Conservation (phyloP, 2,329 filamentous ascomycete genomes). For the Clarireedia monteithiana region DNA sequence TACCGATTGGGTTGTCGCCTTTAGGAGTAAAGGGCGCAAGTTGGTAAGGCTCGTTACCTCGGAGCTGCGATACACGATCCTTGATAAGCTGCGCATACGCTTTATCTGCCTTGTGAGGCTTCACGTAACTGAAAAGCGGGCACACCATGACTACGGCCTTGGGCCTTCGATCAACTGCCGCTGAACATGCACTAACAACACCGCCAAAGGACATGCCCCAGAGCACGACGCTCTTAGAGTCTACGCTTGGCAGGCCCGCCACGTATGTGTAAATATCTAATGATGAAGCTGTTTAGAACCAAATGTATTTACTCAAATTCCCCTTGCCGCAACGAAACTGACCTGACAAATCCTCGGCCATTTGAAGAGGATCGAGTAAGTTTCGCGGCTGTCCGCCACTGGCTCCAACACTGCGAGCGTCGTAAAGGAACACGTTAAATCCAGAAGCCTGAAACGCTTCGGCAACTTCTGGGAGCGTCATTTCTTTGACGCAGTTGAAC, state of each 20-base stretch:
- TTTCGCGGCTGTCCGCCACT: constrained; percentile 28
- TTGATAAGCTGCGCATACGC: neutral
- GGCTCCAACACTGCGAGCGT: constrained; percentile 28
- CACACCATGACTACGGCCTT: constrained; percentile 29
- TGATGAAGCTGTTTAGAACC: neutral
- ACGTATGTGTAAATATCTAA: constrained; percentile 27
- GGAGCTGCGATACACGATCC: neutral
- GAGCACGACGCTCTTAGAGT: constrained; percentile 28
- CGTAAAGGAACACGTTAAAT: constrained; percentile 32
- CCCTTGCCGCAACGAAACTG: neutral
- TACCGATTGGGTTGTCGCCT: neutral
- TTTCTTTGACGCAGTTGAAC: constrained; percentile 18
- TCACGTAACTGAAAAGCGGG: constrained; percentile 10
- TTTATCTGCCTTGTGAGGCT: neutral
- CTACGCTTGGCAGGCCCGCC: constrained; percentile 29
- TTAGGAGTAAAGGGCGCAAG: neutral
- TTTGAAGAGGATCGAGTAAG: constrained; percentile 27
- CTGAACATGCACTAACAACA: constrained; percentile 31
- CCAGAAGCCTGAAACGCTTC: constrained; percentile 20
- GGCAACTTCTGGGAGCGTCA: constrained; percentile 10
- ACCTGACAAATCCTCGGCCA: constrained; percentile 25
- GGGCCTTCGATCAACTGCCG: constrained; percentile 32
- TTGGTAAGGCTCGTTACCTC: neutral
- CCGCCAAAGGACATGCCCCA: constrained; percentile 33
- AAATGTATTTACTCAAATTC: neutral